These are phyloP conservation scores for Sarocladium brachiariae DNA, from an alignment of 2,329 filamentous ascomycete species.

Conservation along the genomic window DNA sequence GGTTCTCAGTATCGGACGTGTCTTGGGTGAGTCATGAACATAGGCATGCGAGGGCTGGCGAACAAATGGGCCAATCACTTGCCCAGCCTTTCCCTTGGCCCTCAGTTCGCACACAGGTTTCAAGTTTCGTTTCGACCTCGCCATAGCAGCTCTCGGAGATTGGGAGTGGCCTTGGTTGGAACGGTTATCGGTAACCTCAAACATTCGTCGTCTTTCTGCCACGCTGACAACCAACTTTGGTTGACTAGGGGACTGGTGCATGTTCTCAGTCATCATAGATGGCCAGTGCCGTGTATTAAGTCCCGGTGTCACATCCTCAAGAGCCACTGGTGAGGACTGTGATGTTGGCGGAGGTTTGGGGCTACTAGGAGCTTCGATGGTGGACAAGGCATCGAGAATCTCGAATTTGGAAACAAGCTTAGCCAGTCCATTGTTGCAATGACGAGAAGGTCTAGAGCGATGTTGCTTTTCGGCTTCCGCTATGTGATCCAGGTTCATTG, in stretches of 20 bases:
- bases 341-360: background rate
- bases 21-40: no score
- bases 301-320: background rate
- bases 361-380: background rate
- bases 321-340: background rate
- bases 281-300: background rate
- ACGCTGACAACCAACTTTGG: background rate
- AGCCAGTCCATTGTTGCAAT: constrained; percentile 17
- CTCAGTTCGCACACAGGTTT: no score
- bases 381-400: constrained; percentile 18
- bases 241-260: background rate
- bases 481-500: background rate
- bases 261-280: background rate
- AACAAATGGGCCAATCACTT: no score
- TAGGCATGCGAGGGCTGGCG: no score
- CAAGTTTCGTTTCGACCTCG: no score
- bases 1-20: no score
- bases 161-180: background rate
- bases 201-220: background rate
- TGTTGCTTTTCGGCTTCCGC: background rate
- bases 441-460: background rate
- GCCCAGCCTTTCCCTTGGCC: no score
- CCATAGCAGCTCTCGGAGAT: background rate
- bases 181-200: background rate
- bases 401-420: constrained; percentile 31